Percentiles rank a stretch among this genome's conserved stretches.
These are phyloP conservation scores for Lachancea quebecensis DNA, from an alignment of 805 yeast species.

Conservation along the genomic window DNA sequence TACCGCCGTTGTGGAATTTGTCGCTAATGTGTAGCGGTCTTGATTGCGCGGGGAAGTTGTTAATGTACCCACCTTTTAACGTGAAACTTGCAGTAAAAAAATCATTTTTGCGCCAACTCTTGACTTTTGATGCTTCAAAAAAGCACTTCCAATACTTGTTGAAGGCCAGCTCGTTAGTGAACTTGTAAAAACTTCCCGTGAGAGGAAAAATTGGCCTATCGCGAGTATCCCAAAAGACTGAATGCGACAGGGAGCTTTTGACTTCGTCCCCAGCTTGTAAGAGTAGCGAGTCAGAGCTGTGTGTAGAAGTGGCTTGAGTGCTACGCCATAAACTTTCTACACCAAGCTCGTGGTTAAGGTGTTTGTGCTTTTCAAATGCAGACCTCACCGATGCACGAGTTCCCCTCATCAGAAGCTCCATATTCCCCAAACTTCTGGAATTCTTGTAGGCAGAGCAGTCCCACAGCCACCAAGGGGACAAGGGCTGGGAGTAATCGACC, in stretches of 20 bases:
- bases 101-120: constrained; percentile 23
- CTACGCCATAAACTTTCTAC: constrained; percentile 41
- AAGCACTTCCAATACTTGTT: constrained; percentile 24
- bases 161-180: constrained; percentile 40
- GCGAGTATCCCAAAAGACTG: constrained; percentile 36
- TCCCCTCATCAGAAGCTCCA: constrained; percentile 47
- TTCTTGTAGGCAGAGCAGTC: constrained; percentile 47
- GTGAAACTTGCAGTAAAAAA: constrained; percentile 42
- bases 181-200: constrained; percentile 37
- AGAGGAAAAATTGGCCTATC: constrained; percentile 38
- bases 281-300: constrained; percentile 51
- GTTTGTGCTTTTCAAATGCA: constrained; percentile 17
- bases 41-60: constrained; percentile 30
- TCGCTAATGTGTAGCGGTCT: constrained; percentile 58
- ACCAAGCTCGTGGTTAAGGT: constrained; percentile 43
- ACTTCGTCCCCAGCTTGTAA: constrained; percentile 53
- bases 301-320: constrained; percentile 35
- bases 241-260: constrained; percentile 47
- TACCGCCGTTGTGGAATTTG: constrained; percentile 78
- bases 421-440: constrained; percentile 47
- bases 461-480: constrained; percentile 44
- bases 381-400: constrained; percentile 15
- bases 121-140: constrained; percentile 26
- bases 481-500: constrained; percentile 46
- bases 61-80: constrained; percentile 50